These are phyloP conservation scores for Leccinum longicurvipes DNA, from an alignment of 768 basidiomycete genomes.

Conservation along the genomic window DNA sequence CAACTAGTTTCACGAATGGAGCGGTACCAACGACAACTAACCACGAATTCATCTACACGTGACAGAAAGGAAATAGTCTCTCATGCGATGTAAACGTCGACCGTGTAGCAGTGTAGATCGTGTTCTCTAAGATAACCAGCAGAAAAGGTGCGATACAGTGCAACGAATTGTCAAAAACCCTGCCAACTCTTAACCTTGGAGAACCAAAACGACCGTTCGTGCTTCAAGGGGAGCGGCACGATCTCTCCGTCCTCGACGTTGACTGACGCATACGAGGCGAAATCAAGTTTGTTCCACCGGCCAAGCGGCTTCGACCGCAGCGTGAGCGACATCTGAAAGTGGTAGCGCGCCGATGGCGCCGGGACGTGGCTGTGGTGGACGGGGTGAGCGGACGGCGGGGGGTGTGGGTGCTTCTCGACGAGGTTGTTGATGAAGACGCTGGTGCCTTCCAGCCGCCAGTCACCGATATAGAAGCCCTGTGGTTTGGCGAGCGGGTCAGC, in stretches of 20 bases:
- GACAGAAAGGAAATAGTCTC: no score
- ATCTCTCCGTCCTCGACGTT: slow-evolving; percentile 74
- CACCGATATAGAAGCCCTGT: slow-evolving; percentile 71
- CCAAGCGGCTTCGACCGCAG: slow-evolving; percentile 74
- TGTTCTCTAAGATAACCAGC: background rate
- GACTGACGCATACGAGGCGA: slow-evolving; percentile 71
- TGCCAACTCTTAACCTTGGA: slow-evolving; percentile 79
- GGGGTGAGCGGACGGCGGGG: slow-evolving; percentile 4
- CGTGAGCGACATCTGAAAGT: slow-evolving; percentile 69
- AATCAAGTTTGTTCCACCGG: slow-evolving; percentile 78
- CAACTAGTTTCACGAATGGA: no score
- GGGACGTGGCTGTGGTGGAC: slow-evolving; percentile 4
- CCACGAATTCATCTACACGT: no score
- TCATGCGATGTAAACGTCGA: background rate
- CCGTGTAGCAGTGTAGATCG: background rate
- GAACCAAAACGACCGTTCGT: slow-evolving; percentile 92
- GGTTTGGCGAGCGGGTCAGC: slow-evolving; percentile 2
- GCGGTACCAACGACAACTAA: no score
- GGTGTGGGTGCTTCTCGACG: slow-evolving; percentile 38
- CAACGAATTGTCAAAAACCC: slow-evolving; percentile 9
- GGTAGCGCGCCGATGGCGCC: slow-evolving; percentile 44
- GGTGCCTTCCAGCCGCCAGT: slow-evolving; percentile 65
- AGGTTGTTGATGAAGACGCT: slow-evolving; percentile 63
- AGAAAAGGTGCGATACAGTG: background rate
- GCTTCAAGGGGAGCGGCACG: slow-evolving; percentile 65